Conservation (phyloP, 345 rosid genomes). For the Gossypium arboreum region DNA sequence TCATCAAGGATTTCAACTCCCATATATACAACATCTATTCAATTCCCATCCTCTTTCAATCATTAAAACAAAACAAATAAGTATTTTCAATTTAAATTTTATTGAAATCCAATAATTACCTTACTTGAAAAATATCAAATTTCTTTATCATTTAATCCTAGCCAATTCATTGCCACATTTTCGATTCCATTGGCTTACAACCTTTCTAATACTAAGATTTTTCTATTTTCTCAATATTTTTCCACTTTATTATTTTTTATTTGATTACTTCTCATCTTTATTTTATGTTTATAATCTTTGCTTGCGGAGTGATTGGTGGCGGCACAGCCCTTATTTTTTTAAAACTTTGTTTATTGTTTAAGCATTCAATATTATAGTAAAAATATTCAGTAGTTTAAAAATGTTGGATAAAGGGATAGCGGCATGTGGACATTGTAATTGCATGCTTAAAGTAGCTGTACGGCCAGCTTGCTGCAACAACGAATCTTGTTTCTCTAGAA, state of each 20-base stretch:
- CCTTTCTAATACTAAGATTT: not conserved
- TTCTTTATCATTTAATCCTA: too few species aligned
- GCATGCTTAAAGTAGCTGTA: conserved; percentile 17
- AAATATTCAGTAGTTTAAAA: not conserved
- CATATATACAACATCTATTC: too few species aligned
- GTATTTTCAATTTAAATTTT: too few species aligned
- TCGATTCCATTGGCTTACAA: conserved; percentile 11
- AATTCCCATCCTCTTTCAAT: not conserved
- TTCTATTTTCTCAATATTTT: not conserved
- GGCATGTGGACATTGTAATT: conserved; percentile 1
- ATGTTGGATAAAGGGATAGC: not conserved
- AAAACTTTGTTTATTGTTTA: not conserved
- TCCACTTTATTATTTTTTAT: not conserved
- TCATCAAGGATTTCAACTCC: not conserved
- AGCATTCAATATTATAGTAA: not conserved
- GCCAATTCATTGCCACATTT: too few species aligned
- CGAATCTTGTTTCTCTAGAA: conserved; percentile 19
- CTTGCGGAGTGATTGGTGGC: conserved; percentile 33
- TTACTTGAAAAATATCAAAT: too few species aligned
- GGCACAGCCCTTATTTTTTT: not conserved
- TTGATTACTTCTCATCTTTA: not conserved
- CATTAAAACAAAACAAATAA: too few species aligned
- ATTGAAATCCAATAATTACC: too few species aligned
- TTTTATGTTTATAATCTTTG: not conserved
- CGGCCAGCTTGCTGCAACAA: conserved; percentile 20